Conservation (phyloP, 2,329 filamentous ascomycete species). For the Fusarium sp. region DNA sequence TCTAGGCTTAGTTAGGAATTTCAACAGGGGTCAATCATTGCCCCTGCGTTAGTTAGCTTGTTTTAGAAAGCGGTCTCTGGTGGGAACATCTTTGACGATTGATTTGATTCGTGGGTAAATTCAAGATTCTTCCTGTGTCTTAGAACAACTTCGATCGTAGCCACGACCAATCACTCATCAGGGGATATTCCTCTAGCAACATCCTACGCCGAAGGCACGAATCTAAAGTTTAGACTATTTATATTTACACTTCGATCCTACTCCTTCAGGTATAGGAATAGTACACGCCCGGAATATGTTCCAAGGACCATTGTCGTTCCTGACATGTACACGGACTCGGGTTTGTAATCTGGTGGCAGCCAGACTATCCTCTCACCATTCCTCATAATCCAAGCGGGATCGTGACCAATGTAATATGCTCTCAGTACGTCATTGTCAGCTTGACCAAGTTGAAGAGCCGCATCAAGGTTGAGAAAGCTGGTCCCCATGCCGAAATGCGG, state of each 20-base stretch:
- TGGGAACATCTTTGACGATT: background rate
- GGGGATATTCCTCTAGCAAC: background rate
- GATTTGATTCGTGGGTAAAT: background rate
- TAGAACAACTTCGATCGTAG: no score
- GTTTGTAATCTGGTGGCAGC: background rate
- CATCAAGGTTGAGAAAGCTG: background rate
- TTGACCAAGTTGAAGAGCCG: rapidly evolving
- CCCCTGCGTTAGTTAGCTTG: background rate
- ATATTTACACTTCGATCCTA: background rate
- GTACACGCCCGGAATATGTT: background rate
- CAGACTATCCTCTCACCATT: background rate
- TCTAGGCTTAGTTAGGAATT: background rate
- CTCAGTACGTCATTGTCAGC: background rate
- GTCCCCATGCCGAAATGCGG: rapidly evolving
- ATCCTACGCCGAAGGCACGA: no score
- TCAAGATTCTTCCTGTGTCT: background rate
- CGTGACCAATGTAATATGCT: background rate
- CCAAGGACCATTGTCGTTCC: background rate
- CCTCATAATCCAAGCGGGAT: background rate
- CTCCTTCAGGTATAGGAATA: background rate
- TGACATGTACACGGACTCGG: rapidly evolving
- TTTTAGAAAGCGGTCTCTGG: background rate
- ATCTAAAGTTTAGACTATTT: no score
- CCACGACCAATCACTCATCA: background rate
- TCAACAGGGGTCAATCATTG: background rate